Base-by-base conservation (phyloP, 495 filamentous ascomycete genomes). In the Penicillium bovifimosum region DNA sequence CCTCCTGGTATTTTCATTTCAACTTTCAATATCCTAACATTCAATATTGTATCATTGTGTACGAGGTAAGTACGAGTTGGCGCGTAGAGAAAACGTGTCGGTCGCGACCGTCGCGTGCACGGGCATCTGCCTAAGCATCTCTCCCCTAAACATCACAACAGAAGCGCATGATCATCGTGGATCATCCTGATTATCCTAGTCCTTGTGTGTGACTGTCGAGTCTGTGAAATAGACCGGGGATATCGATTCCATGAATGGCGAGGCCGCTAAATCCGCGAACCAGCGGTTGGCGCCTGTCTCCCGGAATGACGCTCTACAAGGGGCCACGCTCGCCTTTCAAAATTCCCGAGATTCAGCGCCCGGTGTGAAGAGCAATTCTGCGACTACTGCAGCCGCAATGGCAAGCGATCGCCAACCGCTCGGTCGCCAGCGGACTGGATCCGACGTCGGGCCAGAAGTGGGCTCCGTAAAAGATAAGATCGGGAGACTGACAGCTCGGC, bases 391-490 rank as follows among this genome's bases (percentile, higher is more conserved):
- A 39, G 55, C 58, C 9, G 61, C 58, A 26, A 44, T 63, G 11
- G 55, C 63, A 40, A 54, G 57, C 40, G 57, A 60, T 45, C 58
- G 52, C 14, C 47, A 60, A 58, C 53, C 52, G 14, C 17, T 41
- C 5, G 53, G 45, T 45, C 55, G 39, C 45, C 54, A 46, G 26
- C 42, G 55, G 20, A 41, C 49, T 40, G 56, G 53, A 39, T 65
- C 64, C 10, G 60, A 64, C n/a, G 39, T 55, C n/a, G 62, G 51
- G 8, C 73, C 69, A 6, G 69, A 70, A 55, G 59, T 62, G 16
- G 72, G 70, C 36, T 71, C 72, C 3, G 71, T 76, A 31, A 72
- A 55, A 59, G 72, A 74, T 47, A 75, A 72, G 51, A 73, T 76
- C 31, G 68, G 66, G 35, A 58, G 50, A 42, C 69, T 69, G 40